phyloP scores from a whole-genome alignment of 108 stramenopile genomes.

The Nannochloropsis gaditana region DNA sequence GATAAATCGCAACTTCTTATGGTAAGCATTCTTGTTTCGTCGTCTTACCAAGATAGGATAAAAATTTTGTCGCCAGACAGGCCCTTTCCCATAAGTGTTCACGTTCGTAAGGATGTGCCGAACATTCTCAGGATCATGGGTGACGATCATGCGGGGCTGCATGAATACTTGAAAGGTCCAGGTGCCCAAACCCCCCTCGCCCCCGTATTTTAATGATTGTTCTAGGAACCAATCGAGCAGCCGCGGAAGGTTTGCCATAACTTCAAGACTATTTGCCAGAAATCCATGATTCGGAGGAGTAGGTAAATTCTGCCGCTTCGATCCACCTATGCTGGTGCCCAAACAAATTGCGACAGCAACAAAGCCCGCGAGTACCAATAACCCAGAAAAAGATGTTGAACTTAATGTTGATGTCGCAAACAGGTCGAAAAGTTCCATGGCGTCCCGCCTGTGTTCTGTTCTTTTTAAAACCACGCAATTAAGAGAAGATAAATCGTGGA shows the following conservation, averaged over 20 bases:
- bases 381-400: background rate
- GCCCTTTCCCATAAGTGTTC: constrained; percentile 6
- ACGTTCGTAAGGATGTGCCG: constrained; percentile 10
- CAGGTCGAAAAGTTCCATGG: too few relatives aligned
- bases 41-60: background rate
- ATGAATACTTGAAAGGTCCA: constrained; percentile 13
- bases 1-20: background rate
- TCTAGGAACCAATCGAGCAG: constrained; percentile 17
- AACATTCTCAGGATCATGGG: background rate
- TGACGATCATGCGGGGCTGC: background rate
- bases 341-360: background rate
- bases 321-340: background rate
- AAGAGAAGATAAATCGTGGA: too few relatives aligned
- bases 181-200: background rate
- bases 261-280: background rate
- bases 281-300: background rate
- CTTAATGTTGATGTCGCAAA: too few relatives aligned
- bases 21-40: too few relatives aligned
- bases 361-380: background rate
- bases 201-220: constrained; percentile 12
- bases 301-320: background rate
- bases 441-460: too few relatives aligned
- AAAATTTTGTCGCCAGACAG: background rate
- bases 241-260: background rate
- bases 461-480: too few relatives aligned